Conservation (phyloP, 108 stramenopile species). For the Cylindrotheca fusiformis region DNA sequence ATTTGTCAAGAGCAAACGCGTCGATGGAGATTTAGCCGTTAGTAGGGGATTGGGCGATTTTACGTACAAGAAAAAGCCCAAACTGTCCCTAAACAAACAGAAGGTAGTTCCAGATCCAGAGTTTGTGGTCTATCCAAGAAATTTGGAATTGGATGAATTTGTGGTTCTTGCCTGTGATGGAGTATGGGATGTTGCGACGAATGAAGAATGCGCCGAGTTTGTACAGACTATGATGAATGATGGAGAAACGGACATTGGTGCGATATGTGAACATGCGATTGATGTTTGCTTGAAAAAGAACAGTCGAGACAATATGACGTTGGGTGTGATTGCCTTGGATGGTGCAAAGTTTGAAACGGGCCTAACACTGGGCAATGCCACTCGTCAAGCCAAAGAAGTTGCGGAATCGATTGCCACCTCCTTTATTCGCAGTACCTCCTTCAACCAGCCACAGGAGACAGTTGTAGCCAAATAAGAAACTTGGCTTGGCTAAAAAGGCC, state of each 20-base stretch:
- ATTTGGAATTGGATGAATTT: slow-evolving; percentile 68
- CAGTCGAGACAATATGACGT: slow-evolving; percentile 85
- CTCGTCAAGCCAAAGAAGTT: slow-evolving; percentile 22
- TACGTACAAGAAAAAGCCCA: slow-evolving; percentile 52
- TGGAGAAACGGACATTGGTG: slow-evolving; percentile 64
- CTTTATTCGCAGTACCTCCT: too few species aligned
- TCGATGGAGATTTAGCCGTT: slow-evolving; percentile 97
- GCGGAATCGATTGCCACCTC: background rate
- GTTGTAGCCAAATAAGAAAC: too few species aligned
- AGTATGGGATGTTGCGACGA: slow-evolving; percentile 88
- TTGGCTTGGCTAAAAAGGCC: too few species aligned
- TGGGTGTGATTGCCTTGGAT: slow-evolving; percentile 36
- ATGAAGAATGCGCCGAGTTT: slow-evolving; percentile 77
- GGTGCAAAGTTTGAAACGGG: slow-evolving; percentile 20
- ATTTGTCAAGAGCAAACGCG: slow-evolving; percentile 77
- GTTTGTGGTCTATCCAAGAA: slow-evolving; percentile 55
- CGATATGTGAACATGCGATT: slow-evolving; percentile 84
- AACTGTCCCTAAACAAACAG: slow-evolving; percentile 54
- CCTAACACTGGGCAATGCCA: slow-evolving; percentile 21
- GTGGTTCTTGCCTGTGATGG: slow-evolving; percentile 90
- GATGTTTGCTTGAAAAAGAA: slow-evolving; percentile 73
- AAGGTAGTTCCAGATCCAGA: slow-evolving; percentile 85
- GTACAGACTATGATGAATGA: slow-evolving; percentile 56
- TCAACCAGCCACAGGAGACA: too few species aligned
- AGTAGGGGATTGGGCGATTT: slow-evolving; percentile 95